These are phyloP conservation scores for Plectosphaerella sp. DNA, from an alignment of 2,329 filamentous ascomycete species.

Conservation along the genomic window DNA sequence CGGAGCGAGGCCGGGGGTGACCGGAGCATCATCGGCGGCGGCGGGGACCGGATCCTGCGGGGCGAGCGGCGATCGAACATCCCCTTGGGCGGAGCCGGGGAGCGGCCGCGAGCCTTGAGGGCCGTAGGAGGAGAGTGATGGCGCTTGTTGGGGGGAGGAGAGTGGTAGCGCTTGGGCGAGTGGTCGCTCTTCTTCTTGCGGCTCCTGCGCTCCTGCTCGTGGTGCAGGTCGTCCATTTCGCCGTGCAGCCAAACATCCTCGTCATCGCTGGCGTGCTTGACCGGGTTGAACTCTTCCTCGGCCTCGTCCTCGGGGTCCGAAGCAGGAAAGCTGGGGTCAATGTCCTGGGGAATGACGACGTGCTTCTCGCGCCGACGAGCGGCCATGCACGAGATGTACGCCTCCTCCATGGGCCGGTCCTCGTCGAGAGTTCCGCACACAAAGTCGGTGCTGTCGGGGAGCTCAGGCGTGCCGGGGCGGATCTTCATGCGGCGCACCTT, in stretches of 20 bases:
- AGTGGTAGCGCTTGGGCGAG: conserved; percentile 42
- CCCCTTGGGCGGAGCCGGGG: conserved; percentile 43
- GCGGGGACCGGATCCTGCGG: conserved; percentile 64
- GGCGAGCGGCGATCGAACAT: conserved; percentile 68
- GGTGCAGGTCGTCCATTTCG: conserved; percentile 61
- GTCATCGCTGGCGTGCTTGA: conserved; percentile 63
- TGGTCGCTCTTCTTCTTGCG: conserved; percentile 45
- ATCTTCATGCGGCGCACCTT: conserved; percentile 45
- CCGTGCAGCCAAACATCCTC: conserved; percentile 67
- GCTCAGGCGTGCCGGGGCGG: conserved; percentile 68
- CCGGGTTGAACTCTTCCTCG: conserved; percentile 58
- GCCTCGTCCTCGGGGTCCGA: conserved; percentile 88
- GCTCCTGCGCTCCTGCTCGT: conserved; percentile 49
- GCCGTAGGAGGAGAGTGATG: conserved; percentile 25
- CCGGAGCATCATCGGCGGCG: conserved; percentile 49
- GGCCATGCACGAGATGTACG: conserved; percentile 81
- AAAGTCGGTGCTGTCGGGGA: conserved; percentile 97
- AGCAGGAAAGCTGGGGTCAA: conserved; percentile 94
- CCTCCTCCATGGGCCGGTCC: conserved; percentile 89
- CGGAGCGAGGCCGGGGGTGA: conserved; percentile 45
- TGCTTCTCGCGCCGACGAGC: conserved; percentile 78
- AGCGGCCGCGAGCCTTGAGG: conserved; percentile 42
- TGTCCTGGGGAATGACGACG: conserved; percentile 84
- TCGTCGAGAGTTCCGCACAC: conserved; percentile 98
- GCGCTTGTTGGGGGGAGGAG: conserved; percentile 35